Evolutionary conservation across 345 rosid genomes (phyloP).

Genomic region (Citrus trifoliata): DNA sequence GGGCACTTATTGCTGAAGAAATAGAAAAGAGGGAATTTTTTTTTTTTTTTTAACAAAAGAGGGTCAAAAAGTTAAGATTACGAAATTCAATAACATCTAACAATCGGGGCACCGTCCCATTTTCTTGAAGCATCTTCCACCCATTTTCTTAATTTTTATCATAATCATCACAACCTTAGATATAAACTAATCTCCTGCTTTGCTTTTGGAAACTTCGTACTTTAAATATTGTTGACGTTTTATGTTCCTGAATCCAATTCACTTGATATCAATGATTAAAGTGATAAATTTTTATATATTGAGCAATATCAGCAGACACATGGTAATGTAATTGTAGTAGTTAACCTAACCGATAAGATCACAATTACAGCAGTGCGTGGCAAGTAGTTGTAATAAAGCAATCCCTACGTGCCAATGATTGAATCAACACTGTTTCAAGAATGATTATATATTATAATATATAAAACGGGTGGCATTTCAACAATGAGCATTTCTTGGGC

Average conservation of each 20-base stretch:
- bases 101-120: conserved; percentile 17
- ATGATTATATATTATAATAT: too few relatives aligned
- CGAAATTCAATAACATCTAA: too few relatives aligned
- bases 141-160: not conserved
- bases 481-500: too few relatives aligned
- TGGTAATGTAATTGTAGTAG: not conserved
- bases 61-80: not conserved
- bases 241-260: not conserved
- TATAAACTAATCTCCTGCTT: too few relatives aligned
- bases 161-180: too few relatives aligned
- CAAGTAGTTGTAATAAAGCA: too few relatives aligned
- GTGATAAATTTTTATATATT: not conserved
- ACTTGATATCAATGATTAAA: not conserved
- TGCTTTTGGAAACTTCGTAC: conserved; percentile 12
- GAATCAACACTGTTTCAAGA: too few relatives aligned
- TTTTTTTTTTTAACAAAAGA: not conserved
- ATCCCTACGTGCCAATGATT: too few relatives aligned
- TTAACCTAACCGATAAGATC: too few relatives aligned
- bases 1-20: conserved; percentile 14
- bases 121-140: conserved; percentile 21
- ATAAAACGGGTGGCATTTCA: too few relatives aligned
- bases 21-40: not conserved
- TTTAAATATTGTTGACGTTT: not conserved
- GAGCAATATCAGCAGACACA: not conserved
- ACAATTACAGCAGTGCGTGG: not conserved